Percentiles rank a stretch among this genome's conserved stretches.
Conservation (phyloP, 2,329 filamentous ascomycete species). For the Alternaria sp. region DNA sequence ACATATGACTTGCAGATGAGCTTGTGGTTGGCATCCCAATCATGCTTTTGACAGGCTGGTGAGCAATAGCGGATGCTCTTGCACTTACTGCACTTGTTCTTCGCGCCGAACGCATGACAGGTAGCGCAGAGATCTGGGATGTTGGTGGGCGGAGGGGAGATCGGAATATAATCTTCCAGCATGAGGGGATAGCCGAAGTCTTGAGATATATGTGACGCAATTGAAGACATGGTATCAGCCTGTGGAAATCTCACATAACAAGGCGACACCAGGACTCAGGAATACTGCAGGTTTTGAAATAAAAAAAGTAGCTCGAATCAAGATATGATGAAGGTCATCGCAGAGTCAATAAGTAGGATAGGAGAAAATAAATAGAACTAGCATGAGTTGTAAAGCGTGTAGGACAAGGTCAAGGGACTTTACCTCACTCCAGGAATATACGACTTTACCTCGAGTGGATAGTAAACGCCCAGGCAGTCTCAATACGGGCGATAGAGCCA, state of each 20-base stretch:
- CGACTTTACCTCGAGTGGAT: not conserved
- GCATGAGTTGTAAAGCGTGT: not conserved
- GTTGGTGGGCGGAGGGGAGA: not conserved
- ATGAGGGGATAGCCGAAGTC: slow-evolving; percentile 18
- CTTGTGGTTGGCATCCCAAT: slow-evolving; percentile 19
- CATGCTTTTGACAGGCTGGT: slow-evolving; percentile 10
- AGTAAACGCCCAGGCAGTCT: not conserved
- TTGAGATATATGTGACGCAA: slow-evolving; percentile 2
- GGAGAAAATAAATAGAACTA: not conserved
- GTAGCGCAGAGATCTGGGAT: slow-evolving; percentile 10
- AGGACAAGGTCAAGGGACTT: not conserved
- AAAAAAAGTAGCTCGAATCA: not conserved
- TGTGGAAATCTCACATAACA: not conserved
- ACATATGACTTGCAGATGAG: slow-evolving; percentile 13
- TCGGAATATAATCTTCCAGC: slow-evolving; percentile 15
- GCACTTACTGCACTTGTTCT: slow-evolving; percentile 16
- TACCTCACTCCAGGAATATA: not conserved
- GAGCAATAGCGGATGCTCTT: slow-evolving; percentile 24
- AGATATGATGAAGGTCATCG: not conserved
- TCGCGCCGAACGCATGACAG: slow-evolving; percentile 9
- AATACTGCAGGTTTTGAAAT: not conserved
- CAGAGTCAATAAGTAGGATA: not conserved
- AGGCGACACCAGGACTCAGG: not conserved
- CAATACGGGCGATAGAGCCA: slow-evolving; percentile 62
- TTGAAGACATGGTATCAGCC: not conserved